phyloP scores from a whole-genome alignment of 2,329 filamentous ascomycete genomes.

The Didymella lethalis region DNA sequence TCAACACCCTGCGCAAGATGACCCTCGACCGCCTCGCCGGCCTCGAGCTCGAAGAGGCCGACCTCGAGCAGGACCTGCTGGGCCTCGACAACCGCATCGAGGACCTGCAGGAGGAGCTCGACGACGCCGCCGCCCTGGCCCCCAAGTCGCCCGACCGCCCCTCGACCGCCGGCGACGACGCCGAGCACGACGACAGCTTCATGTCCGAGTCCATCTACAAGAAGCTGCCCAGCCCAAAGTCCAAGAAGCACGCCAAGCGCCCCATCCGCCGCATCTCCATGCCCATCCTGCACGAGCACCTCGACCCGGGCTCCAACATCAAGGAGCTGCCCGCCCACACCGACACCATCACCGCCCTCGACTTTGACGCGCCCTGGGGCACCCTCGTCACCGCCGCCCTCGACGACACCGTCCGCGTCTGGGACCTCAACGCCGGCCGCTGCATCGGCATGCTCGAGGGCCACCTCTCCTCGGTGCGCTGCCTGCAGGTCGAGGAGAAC shows the following conservation, averaged over 20 bases:
- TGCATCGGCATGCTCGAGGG: conserved; percentile 93
- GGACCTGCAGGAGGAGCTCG: conserved; percentile 67
- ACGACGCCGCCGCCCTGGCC: conserved; percentile 58
- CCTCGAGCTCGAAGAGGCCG: conserved; percentile 87
- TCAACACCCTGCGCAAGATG: conserved; percentile 91
- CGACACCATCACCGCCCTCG: conserved; percentile 86
- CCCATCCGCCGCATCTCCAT: conserved; percentile 79
- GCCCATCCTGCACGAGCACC: conserved; percentile 94
- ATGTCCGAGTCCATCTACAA: conserved; percentile 99
- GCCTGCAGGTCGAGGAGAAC: conserved; percentile 94
- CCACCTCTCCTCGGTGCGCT: conserved; percentile 90
- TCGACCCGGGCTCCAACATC: conserved; percentile 87
- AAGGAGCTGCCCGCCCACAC: conserved; percentile 87
- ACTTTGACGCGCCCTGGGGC: conserved; percentile 97
- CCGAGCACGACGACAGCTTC: conserved; percentile 67
- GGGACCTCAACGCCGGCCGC: conserved; percentile 92
- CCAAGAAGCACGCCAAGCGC: conserved; percentile 60
- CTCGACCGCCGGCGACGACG: conserved; percentile 61
- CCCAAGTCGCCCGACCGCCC: conserved; percentile 50
- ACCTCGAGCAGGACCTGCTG: conserved; percentile 83
- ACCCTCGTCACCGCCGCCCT: conserved; percentile 91
- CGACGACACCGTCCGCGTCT: conserved; percentile 93
- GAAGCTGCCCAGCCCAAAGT: conserved; percentile 74
- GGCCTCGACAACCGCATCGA: conserved; percentile 69
- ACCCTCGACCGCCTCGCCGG: conserved; percentile 85